Conservation (phyloP, 2,329 filamentous ascomycete genomes). For the Diaporthe sp. region DNA sequence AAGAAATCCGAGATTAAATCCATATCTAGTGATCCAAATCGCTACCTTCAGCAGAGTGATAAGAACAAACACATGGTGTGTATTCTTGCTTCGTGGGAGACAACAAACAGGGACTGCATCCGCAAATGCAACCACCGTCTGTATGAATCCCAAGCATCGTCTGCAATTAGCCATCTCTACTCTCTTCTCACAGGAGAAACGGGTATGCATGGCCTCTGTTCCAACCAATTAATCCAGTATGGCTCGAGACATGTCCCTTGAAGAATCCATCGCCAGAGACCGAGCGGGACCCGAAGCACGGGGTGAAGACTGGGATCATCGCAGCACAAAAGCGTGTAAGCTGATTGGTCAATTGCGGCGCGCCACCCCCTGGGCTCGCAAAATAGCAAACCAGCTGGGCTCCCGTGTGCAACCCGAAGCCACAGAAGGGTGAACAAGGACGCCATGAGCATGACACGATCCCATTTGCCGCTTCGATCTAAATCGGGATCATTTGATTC, state of each 20-base stretch:
- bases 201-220: not conserved
- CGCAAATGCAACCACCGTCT: not conserved
- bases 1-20: no score
- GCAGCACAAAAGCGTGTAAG: slow-evolving; percentile 25
- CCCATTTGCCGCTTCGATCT: not conserved
- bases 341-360: not conserved
- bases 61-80: no score
- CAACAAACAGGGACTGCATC: not conserved
- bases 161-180: not conserved
- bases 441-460: not conserved
- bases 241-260: not conserved
- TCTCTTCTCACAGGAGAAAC: no score
- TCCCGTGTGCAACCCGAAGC: not conserved
- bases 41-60: not conserved
- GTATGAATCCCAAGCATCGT: not conserved
- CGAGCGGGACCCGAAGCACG: not conserved
- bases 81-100: not conserved
- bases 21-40: not conserved
- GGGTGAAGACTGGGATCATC: not conserved
- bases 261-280: not conserved
- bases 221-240: not conserved
- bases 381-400: not conserved
- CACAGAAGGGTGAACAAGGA: not conserved
- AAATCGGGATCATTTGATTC: not conserved
- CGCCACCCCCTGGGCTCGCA: no score